A percentile compares a stretch with the other conserved stretches of the same genome.
Evolutionary conservation across 2,329 filamentous ascomycete genomes (phyloP).

Genomic region (Sporothrix brasiliensis): DNA sequence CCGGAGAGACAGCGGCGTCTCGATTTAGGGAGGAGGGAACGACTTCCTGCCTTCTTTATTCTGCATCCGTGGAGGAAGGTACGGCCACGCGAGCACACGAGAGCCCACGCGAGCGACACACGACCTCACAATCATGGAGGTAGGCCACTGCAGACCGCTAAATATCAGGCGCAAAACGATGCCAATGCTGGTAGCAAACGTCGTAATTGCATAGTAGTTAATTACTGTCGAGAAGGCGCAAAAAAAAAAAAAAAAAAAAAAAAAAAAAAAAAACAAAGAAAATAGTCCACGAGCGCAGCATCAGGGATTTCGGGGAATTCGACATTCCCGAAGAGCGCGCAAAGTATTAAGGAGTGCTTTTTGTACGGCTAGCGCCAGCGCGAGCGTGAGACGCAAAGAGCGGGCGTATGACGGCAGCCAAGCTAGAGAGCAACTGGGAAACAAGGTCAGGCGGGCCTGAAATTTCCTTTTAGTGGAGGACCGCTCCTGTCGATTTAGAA

Average conservation of each 20-base stretch:
- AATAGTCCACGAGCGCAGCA: no score
- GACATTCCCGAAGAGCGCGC: constrained; percentile 17
- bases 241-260: no score
- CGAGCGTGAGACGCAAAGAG: constrained; percentile 22
- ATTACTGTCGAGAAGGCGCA: no score
- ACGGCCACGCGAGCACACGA: neutral
- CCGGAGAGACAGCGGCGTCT: constrained; percentile 1
- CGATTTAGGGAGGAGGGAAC: neutral
- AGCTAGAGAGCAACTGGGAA: neutral
- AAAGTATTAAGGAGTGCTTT: neutral
- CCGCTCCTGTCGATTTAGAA: neutral
- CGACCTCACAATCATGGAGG: neutral
- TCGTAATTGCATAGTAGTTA: neutral
- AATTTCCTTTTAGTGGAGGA: constrained; percentile 17
- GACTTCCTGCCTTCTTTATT: neutral
- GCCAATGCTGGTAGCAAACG: neutral
- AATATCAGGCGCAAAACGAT: neutral
- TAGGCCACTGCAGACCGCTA: neutral
- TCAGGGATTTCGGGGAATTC: constrained; percentile 25
- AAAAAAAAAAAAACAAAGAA: no score
- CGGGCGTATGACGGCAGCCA: neutral
- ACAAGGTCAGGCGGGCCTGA: constrained; percentile 17
- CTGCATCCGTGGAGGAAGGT: neutral
- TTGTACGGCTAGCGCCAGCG: neutral
- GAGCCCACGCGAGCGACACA: neutral